Conservation (phyloP, 2,329 filamentous ascomycete species). For the Aspergillus melleus region DNA sequence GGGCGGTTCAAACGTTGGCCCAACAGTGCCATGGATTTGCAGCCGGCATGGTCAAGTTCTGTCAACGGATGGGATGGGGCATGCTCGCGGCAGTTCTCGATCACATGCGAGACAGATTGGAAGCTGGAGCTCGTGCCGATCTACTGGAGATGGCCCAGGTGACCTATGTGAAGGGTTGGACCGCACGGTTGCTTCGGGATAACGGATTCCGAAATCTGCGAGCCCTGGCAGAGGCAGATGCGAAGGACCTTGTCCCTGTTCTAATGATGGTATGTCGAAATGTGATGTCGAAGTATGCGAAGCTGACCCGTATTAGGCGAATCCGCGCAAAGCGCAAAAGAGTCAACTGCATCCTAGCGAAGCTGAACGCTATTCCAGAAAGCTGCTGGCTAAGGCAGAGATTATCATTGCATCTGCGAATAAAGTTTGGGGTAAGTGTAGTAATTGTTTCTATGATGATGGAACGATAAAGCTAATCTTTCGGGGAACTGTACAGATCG, state of each 20-base stretch:
- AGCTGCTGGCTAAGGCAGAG: slow-evolving; percentile 65
- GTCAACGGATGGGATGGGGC: slow-evolving; percentile 73
- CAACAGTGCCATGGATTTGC: slow-evolving; percentile 78
- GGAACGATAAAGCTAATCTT: background rate
- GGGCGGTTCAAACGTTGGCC: slow-evolving; percentile 69
- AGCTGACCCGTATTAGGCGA: slow-evolving; percentile 50
- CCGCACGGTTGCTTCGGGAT: slow-evolving; percentile 72
- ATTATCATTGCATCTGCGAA: slow-evolving; percentile 69
- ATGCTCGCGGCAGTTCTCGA: slow-evolving; percentile 71
- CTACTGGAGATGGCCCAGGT: slow-evolving; percentile 70
- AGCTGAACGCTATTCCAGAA: slow-evolving; percentile 62
- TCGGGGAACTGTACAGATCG: slow-evolving; percentile 26
- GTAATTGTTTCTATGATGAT: background rate
- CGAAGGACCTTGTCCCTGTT: slow-evolving; percentile 68
- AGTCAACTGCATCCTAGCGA: slow-evolving; percentile 57
- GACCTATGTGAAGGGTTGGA: slow-evolving; percentile 74
- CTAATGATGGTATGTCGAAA: slow-evolving; percentile 61
- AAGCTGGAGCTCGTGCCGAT: slow-evolving; percentile 70
- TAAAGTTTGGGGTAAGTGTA: slow-evolving; percentile 59
- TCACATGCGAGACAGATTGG: slow-evolving; percentile 72
- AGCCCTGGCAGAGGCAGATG: slow-evolving; percentile 67
- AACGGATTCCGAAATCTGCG: slow-evolving; percentile 71
- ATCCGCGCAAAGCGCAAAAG: slow-evolving; percentile 59
- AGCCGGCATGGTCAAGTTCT: slow-evolving; percentile 77
- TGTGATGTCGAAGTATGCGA: background rate